These are phyloP conservation scores for Scleroderma citrinum DNA, from an alignment of 768 basidiomycete genomes.

Conservation along the genomic window DNA sequence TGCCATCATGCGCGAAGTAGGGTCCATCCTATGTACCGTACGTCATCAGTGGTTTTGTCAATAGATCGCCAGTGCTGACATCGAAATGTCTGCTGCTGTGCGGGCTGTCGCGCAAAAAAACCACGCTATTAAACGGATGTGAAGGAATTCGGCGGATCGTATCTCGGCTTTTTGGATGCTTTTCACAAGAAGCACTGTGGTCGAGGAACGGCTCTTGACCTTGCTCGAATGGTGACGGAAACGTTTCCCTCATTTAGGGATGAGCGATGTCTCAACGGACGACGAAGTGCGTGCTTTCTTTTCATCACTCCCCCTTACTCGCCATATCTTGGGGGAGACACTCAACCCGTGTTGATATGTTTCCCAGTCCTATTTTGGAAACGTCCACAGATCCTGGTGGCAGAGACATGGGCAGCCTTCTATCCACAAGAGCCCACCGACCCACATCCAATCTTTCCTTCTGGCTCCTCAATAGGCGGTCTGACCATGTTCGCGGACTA, in stretches of 20 bases:
- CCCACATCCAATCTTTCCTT: slow-evolving; percentile 71
- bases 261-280: slow-evolving; percentile 51
- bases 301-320: background rate
- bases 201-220: slow-evolving; percentile 62
- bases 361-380: slow-evolving; percentile 77
- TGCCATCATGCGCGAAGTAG: slow-evolving; percentile 72
- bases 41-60: slow-evolving; percentile 16
- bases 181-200: slow-evolving; percentile 50
- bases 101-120: too few relatives aligned
- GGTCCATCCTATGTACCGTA: slow-evolving; percentile 64
- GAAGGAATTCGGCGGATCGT: slow-evolving; percentile 68
- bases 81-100: too few relatives aligned
- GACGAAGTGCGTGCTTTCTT: slow-evolving; percentile 43
- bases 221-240: slow-evolving; percentile 65
- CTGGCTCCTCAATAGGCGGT: slow-evolving; percentile 55
- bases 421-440: slow-evolving; percentile 46
- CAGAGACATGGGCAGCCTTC: slow-evolving; percentile 91
- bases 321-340: background rate
- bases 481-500: slow-evolving; percentile 96
- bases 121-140: too few relatives aligned
- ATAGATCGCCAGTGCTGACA: background rate
- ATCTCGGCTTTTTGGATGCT: slow-evolving; percentile 54
- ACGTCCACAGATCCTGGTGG: slow-evolving; percentile 85
- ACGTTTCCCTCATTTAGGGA: slow-evolving; percentile 76
- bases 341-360: background rate